phyloP scores from a whole-genome alignment of 2,329 filamentous ascomycete species.

The Arachnomyces sp. region DNA sequence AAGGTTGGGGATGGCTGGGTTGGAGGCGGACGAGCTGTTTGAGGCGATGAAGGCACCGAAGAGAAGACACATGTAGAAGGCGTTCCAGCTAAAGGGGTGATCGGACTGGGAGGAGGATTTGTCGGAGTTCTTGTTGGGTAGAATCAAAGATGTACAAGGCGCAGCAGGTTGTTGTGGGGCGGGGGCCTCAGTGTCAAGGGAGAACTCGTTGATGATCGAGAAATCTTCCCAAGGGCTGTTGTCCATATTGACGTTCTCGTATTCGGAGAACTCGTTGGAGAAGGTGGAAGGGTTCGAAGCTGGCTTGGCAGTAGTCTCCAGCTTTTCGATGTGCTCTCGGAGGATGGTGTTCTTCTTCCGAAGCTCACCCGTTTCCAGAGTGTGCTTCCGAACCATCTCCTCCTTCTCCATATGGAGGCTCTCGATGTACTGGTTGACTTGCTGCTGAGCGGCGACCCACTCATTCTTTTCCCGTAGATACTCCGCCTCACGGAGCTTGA shows the following conservation, averaged over 20 bases:
- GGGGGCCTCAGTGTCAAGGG: constrained; percentile 32
- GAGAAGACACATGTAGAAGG: constrained; percentile 87
- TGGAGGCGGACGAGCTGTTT: constrained; percentile 57
- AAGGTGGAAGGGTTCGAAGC: constrained; percentile 45
- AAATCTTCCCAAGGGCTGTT: constrained; percentile 70
- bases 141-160: constrained; percentile 26
- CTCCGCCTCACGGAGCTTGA: constrained; percentile 54
- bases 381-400: constrained; percentile 80
- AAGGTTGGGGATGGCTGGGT: constrained; percentile 47
- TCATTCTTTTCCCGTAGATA: constrained; percentile 49
- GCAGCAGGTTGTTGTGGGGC: constrained; percentile 25
- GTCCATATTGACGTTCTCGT: constrained; percentile 77
- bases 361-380: constrained; percentile 80
- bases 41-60: constrained; percentile 94
- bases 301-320: constrained; percentile 30
- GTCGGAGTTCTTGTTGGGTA: constrained; percentile 29
- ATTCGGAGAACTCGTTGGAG: constrained; percentile 64
- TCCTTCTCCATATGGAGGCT: constrained; percentile 78
- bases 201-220: constrained; percentile 61
- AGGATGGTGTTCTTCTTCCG: constrained; percentile 87
- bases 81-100: constrained; percentile 59
- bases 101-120: constrained; percentile 43
- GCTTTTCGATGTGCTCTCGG: constrained; percentile 51
- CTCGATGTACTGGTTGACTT: constrained; percentile 66
- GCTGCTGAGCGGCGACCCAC: constrained; percentile 63